Percentiles rank a stretch among this genome's conserved stretches.
Conservation (phyloP, 208 protist genomes). For the Leishmania braziliensis region DNA sequence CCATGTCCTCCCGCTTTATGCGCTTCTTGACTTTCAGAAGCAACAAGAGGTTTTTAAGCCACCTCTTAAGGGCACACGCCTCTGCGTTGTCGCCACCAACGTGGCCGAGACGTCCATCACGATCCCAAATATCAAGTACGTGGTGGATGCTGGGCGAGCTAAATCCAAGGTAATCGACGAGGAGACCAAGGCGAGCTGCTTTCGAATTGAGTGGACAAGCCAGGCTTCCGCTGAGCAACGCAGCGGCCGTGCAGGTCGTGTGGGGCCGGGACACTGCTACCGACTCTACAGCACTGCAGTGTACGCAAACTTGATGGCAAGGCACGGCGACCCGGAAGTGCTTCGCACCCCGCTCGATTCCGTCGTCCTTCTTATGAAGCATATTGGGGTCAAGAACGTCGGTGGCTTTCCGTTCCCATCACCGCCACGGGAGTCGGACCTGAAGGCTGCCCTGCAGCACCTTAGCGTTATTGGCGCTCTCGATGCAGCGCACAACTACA, state of each 20-base stretch:
- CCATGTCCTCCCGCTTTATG: conserved; percentile 98
- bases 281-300: conserved; percentile 97
- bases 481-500: conserved; percentile 39
- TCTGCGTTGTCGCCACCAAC: conserved; percentile 99
- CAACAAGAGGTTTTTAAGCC: conserved; percentile 95
- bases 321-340: conserved; percentile 95
- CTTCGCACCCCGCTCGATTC: conserved; percentile 90
- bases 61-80: conserved; percentile 86
- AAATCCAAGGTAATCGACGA: conserved; percentile 98
- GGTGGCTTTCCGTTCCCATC: conserved; percentile 90
- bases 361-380: conserved; percentile 92
- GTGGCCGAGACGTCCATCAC: conserved; percentile 99
- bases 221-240: conserved; percentile 97
- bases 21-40: conserved; percentile 92
- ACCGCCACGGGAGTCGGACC: conserved; percentile 62
- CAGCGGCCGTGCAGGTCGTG: conserved; percentile 95
- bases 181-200: conserved; percentile 96
- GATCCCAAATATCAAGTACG: conserved; percentile 98
- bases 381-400: conserved; percentile 88
- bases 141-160: conserved; percentile 97
- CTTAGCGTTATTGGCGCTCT: conserved; percentile 81
- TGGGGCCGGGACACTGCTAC: conserved; percentile 97
- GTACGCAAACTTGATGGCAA: conserved; percentile 97
- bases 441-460: conserved; percentile 75
- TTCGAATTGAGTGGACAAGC: conserved; percentile 96